Evolutionary conservation across 352 stramenopile genomes (phyloP).

Genomic region (Phytophthora brassicae): DNA sequence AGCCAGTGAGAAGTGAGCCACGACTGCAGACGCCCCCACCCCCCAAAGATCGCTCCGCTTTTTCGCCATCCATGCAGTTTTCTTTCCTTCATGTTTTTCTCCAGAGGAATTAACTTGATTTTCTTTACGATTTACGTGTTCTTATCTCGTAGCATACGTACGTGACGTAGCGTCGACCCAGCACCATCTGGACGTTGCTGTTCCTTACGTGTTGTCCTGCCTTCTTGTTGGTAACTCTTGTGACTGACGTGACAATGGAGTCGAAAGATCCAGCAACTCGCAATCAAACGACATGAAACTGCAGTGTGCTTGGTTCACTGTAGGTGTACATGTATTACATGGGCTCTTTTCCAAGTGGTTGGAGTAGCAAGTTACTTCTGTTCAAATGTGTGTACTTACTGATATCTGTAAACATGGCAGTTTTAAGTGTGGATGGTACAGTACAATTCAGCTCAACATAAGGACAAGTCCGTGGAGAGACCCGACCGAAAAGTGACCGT

Average conservation of each 20-base stretch:
- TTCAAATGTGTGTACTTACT: no score
- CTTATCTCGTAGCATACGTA: background rate
- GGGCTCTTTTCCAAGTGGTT: no score
- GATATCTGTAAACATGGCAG: no score
- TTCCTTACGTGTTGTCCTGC: background rate
- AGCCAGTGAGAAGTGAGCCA: conserved; percentile 3
- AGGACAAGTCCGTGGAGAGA: no score
- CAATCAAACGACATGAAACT: background rate
- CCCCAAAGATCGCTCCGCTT: conserved; percentile 26
- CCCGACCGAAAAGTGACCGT: no score
- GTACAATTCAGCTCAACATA: no score
- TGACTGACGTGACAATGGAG: background rate
- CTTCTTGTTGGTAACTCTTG: background rate
- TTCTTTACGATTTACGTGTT: background rate
- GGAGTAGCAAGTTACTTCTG: no score
- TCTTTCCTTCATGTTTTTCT: conserved; percentile 23
- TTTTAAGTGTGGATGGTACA: no score
- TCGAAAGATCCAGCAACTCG: background rate
- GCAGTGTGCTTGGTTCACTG: background rate
- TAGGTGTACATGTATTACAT: no score
- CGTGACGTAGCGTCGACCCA: background rate
- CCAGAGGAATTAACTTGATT: conserved; percentile 18
- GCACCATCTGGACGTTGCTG: background rate
- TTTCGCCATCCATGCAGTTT: conserved; percentile 30
- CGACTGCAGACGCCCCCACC: conserved; percentile 12